phyloP scores from a whole-genome alignment of 202 grass and related monocot species.

The Setaria viridis region DNA sequence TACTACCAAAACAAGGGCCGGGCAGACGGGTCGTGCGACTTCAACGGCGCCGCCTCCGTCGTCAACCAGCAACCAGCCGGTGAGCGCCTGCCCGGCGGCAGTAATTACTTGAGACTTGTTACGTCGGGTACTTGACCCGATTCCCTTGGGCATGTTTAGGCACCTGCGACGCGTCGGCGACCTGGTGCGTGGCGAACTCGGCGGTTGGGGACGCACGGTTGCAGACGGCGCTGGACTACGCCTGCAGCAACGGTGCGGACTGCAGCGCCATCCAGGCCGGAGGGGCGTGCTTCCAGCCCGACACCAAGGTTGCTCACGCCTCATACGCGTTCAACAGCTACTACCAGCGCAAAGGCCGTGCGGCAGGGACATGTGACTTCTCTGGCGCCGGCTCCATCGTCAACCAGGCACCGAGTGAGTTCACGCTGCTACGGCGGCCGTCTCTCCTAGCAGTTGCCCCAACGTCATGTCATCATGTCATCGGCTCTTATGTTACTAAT shows the following conservation, averaged over 20 bases:
- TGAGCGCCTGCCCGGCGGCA: too few relatives aligned
- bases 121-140: too few relatives aligned
- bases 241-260: conserved; percentile 39
- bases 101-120: too few relatives aligned
- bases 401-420: not conserved
- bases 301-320: conserved; percentile 25
- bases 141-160: not conserved
- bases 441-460: too few relatives aligned
- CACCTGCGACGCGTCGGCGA: not conserved
- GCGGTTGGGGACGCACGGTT: not conserved
- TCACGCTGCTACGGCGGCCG: not conserved
- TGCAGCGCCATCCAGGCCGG: conserved; percentile 34
- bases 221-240: conserved; percentile 48
- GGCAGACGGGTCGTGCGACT: too few relatives aligned
- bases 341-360: conserved; percentile 29
- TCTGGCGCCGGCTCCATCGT: not conserved
- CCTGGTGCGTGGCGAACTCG: conserved; percentile 35
- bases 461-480: too few relatives aligned
- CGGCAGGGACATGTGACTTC: conserved; percentile 26
- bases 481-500: too few relatives aligned
- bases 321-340: conserved; percentile 10
- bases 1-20: too few relatives aligned
- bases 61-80: too few relatives aligned
- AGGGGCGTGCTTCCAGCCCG: not conserved
- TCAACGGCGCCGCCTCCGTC: too few relatives aligned